phyloP scores from a whole-genome alignment of 2,329 filamentous ascomycete species.

The Pestalotiopsis sp. region DNA sequence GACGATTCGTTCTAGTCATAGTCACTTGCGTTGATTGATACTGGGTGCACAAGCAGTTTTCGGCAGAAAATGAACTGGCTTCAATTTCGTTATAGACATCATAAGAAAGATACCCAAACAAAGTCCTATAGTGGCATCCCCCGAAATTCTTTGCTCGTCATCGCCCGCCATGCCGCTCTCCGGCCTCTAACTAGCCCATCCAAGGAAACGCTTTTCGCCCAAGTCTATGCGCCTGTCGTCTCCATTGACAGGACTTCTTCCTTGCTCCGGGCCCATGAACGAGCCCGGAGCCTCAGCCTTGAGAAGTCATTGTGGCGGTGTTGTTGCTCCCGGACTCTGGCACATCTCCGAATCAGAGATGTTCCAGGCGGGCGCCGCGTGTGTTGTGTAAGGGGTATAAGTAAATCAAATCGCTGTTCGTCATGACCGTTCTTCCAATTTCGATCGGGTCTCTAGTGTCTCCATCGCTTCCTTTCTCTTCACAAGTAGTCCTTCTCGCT shows the following conservation, averaged over 20 bases:
- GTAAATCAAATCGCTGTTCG: conserved; percentile 1
- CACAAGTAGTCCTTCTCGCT: neutral
- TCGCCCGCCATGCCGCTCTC: neutral
- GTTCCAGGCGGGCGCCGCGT: neutral
- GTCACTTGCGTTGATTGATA: neutral
- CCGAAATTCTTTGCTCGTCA: neutral
- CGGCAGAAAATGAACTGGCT: neutral
- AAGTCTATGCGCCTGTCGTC: conserved; percentile 3
- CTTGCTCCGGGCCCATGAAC: neutral
- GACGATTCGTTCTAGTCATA: conserved; percentile 60
- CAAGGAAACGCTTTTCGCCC: neutral
- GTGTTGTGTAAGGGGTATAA: neutral
- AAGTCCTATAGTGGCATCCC: neutral
- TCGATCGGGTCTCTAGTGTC: neutral
- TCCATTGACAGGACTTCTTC: neutral
- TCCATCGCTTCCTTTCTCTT: neutral
- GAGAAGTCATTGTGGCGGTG: conserved; percentile 8
- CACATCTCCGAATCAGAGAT: neutral
- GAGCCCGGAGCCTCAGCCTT: conserved; percentile 3
- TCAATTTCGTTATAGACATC: conserved; percentile 3
- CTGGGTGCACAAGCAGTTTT: neutral
- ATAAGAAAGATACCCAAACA: conserved; percentile 7
- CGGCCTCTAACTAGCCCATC: neutral
- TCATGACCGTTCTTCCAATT: neutral
- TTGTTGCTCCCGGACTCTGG: conserved; percentile 10